Evolutionary conservation across 169 alveolate species (phyloP).

Genomic region (Eimeria zaria): DNA sequence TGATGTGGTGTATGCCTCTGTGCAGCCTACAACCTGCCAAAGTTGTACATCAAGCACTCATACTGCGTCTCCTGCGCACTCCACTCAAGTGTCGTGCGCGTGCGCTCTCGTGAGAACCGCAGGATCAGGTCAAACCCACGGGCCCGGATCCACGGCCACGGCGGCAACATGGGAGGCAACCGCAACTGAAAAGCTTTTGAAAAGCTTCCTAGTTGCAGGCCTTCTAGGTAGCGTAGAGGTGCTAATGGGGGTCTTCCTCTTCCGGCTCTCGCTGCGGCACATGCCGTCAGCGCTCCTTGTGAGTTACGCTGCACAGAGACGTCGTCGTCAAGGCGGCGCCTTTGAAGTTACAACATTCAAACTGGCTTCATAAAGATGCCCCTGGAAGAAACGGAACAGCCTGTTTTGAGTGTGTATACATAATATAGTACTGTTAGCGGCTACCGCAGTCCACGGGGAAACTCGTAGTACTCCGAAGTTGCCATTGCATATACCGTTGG

Average conservation of each 20-base stretch:
- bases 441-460: not conserved
- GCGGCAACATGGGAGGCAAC: constrained; percentile 76
- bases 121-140: constrained; percentile 84
- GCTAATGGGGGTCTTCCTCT: not conserved
- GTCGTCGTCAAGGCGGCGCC: not conserved
- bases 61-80: constrained; percentile 99
- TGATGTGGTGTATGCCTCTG: not conserved
- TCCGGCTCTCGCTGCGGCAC: not conserved
- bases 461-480: not conserved
- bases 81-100: constrained; percentile 99
- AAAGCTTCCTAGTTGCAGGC: not conserved
- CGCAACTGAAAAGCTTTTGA: constrained; percentile 65
- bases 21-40: constrained; percentile 96
- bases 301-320: not conserved
- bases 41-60: constrained; percentile 99
- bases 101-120: constrained; percentile 87
- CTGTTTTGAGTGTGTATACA: not conserved
- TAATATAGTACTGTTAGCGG: not conserved
- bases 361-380: constrained; percentile 17
- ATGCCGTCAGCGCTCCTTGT: not conserved
- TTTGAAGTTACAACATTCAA: not conserved
- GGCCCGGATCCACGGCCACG: constrained; percentile 78
- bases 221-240: constrained; percentile 1
- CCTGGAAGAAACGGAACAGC: not conserved
- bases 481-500: not conserved